These are phyloP conservation scores for Phytophthora gonapodyides DNA, from an alignment of 352 stramenopile genomes.

Conservation along the genomic window DNA sequence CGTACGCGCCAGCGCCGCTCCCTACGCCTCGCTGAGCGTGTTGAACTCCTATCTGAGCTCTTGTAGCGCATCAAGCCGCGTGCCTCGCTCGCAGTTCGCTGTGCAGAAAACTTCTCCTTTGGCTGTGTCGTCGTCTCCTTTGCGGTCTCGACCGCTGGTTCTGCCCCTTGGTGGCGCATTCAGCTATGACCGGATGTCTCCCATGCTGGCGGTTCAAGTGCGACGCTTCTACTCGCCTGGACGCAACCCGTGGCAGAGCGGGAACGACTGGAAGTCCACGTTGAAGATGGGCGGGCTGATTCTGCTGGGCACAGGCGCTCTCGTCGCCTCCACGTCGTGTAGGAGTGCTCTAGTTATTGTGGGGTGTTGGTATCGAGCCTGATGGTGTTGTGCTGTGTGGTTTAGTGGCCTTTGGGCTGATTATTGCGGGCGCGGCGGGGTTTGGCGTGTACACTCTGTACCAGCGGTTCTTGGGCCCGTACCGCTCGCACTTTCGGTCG, in stretches of 20 bases:
- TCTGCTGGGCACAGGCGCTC: constrained; percentile 54
- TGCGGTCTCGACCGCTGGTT: constrained; percentile 18
- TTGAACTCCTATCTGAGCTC: constrained; percentile 7
- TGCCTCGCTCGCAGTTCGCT: constrained; percentile 6
- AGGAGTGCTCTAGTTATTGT: constrained; percentile 19
- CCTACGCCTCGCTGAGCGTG: constrained; percentile 3
- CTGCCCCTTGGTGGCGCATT: constrained; percentile 1
- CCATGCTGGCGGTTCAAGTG: constrained; percentile 25
- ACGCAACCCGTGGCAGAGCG: constrained; percentile 44
- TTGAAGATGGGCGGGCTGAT: constrained; percentile 71
- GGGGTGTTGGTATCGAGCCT: background rate
- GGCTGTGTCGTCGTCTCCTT: background rate
- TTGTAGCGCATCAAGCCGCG: constrained; percentile 1
- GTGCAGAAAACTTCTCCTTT: background rate
- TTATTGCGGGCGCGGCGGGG: constrained; percentile 66
- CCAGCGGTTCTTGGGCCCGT: constrained; percentile 58
- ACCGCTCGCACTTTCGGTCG: constrained; percentile 39
- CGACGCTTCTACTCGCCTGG: constrained; percentile 39
- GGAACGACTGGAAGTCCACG: constrained; percentile 52
- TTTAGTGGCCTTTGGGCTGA: constrained; percentile 74
- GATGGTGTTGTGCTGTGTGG: background rate
- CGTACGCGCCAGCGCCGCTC: constrained; percentile 4
- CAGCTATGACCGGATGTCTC: background rate
- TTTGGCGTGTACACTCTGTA: constrained; percentile 81
- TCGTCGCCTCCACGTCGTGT: constrained; percentile 71